phyloP scores from a whole-genome alignment of 305 asterid genomes.

The Stenogyne calaminthoides region DNA sequence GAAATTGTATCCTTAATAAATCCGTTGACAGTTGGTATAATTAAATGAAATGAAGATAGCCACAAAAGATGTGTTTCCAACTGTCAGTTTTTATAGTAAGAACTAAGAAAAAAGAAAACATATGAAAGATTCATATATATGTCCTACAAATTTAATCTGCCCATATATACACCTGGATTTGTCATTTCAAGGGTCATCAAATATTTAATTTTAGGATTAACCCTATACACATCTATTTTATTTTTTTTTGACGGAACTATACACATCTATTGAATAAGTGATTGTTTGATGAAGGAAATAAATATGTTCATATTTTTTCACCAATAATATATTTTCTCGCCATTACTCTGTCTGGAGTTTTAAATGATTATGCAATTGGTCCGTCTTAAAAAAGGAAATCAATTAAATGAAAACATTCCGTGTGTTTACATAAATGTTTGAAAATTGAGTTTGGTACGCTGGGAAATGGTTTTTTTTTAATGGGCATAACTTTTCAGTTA shows the following conservation, averaged over 20 bases:
- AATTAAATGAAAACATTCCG: background rate
- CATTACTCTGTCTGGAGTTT: no score
- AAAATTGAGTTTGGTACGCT: no score
- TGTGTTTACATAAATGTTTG: background rate
- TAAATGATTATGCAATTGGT: background rate
- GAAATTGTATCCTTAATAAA: background rate
- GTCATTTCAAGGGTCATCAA: conserved; percentile 2
- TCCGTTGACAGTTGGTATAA: background rate
- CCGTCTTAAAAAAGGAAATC: background rate
- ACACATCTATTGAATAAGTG: no score
- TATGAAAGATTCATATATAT: background rate
- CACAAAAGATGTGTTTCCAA: background rate
- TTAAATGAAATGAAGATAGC: conserved; percentile 2
- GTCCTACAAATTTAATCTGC: conserved; percentile 23
- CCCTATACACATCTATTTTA: no score
- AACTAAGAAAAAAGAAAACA: conserved; percentile 1
- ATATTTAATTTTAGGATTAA: no score
- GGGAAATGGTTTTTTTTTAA: no score
- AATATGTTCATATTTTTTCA: no score
- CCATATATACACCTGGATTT: conserved; percentile 7
- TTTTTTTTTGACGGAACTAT: no score
- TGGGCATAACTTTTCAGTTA: no score
- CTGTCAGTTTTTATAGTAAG: conserved; percentile 6
- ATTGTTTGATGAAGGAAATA: no score
- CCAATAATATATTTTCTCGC: no score